These are phyloP conservation scores for Euptelea pleiosperma DNA, from an alignment of 164 flowering plant genomes.

Conservation along the genomic window DNA sequence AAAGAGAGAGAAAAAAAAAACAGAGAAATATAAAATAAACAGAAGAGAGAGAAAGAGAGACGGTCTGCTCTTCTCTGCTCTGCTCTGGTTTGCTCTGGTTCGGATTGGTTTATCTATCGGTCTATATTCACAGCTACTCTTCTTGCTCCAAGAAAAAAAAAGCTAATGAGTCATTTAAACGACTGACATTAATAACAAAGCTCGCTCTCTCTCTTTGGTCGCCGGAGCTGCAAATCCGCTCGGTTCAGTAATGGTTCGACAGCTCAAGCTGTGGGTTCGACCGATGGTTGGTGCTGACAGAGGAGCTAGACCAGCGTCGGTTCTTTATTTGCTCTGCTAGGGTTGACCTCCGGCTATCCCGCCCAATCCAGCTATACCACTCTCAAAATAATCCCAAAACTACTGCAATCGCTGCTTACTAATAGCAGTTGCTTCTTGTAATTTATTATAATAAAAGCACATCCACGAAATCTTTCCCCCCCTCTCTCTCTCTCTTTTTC, in stretches of 20 bases:
- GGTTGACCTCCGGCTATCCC: constrained; percentile 13
- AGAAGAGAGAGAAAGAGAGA: background rate
- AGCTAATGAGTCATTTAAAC: constrained; percentile 5
- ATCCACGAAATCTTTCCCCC: too few relatives aligned
- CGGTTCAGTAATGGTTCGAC: too few relatives aligned
- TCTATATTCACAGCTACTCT: constrained; percentile 4
- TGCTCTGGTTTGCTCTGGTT: too few relatives aligned
- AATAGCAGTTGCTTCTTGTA: too few relatives aligned
- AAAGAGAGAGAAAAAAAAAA: constrained; percentile 14
- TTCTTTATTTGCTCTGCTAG: too few relatives aligned
- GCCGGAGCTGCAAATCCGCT: too few relatives aligned
- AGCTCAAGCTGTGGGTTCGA: too few relatives aligned
- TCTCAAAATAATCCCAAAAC: too few relatives aligned
- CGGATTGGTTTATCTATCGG: constrained; percentile 8
- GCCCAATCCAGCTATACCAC: constrained; percentile 7
- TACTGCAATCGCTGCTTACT: too few relatives aligned
- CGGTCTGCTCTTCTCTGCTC: too few relatives aligned
- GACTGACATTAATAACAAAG: constrained; percentile 7
- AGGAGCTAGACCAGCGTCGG: constrained; percentile 4
- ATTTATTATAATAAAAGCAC: too few relatives aligned
- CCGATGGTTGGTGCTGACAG: background rate
- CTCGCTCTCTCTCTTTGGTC: background rate
- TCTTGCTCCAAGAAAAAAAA: background rate
- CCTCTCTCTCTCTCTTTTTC: too few relatives aligned
- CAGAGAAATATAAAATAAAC: background rate